Evolutionary conservation across 441 rosid species (phyloP), one percentile per base, ranked within the genome.

Genomic region (Kokia cookei): DNA sequence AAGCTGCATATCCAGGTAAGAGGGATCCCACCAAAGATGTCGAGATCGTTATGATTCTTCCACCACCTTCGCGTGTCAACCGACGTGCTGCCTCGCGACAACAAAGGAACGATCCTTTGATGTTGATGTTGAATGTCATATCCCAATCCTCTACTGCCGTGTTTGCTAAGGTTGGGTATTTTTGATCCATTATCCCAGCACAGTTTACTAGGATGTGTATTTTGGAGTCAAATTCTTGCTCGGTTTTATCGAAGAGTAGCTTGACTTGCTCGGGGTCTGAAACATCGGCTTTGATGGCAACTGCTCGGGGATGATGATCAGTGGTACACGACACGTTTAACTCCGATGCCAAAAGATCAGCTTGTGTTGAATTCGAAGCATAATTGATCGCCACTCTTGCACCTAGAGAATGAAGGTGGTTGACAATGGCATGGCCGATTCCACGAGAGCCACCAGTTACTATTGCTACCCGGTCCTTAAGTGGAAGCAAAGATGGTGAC

Each of bases 371-470:
- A 64, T 42, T 82, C 40, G 89, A 86, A n/a, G 84, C 76, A 73
- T 87, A 86, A 55, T 84, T 84, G 75, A 85, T 3, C 13, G 70
- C 85, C 19, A 87, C 73, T 76, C 64, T 79, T 13, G 91, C 89
- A 19, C 87, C 87, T 1, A 86, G 91, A 53, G 86, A 86, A 55
- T 79, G 80, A 57, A 89, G 85, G 77, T 85, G 84, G 47, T 45
- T 43, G 58, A 85, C 82, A 7, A 89, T 76, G 74, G 83, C 84
- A 4, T 72, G 79, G 51, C 93, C 89, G 45, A 85, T 87, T 58
- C 90, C 89, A 4, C 90, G 79, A 0, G 91, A 86, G 63, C 75
- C 88, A 2, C 91, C 89, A 0, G 91, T 89, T 3, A 86, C 82
- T 12, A 89, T 79, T 14, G 87, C 91, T 4, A 87, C 83, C 26